Percentiles rank a stretch among this genome's conserved stretches.
phyloP scores from a whole-genome alignment of 768 basidiomycete genomes.

The Trametes coccinea region DNA sequence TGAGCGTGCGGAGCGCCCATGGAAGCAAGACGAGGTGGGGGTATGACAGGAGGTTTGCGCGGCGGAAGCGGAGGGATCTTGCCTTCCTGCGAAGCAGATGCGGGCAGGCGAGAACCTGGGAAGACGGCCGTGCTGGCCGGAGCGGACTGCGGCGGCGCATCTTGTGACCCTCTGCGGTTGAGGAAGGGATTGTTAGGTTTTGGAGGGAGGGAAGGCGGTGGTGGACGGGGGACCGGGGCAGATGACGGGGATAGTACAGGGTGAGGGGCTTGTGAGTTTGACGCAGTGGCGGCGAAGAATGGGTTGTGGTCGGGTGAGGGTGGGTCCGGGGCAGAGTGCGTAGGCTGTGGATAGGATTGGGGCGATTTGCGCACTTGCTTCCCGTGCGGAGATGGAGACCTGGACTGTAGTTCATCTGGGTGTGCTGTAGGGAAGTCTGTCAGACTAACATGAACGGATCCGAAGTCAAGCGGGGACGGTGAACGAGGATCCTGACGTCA shows the following conservation, averaged over 20 bases:
- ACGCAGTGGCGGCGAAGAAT: constrained; percentile 7
- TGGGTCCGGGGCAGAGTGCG: constrained; percentile 8
- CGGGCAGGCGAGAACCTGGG: constrained; percentile 12
- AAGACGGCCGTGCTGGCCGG: constrained; percentile 13
- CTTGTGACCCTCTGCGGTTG: constrained; percentile 28
- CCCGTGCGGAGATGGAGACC: constrained; percentile 8
- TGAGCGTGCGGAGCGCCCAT: constrained; percentile 15
- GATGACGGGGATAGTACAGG: constrained; percentile 11
- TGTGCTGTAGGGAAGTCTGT: constrained; percentile 11
- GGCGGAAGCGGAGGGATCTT: constrained; percentile 51
- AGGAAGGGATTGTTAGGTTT: constrained; percentile 45
- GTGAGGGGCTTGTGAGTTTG: constrained; percentile 1
- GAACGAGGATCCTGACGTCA: constrained; percentile 9
- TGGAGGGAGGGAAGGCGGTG: constrained; percentile 24
- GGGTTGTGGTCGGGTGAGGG: constrained; percentile 22
- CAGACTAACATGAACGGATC: not conserved
- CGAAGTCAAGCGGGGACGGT: not conserved
- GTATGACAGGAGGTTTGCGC: constrained; percentile 43
- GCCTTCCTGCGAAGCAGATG: constrained; percentile 6
- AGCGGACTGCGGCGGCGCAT: constrained; percentile 20
- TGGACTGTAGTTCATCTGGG: constrained; percentile 10
- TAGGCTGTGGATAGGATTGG: constrained; percentile 1
- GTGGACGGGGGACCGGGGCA: constrained; percentile 6
- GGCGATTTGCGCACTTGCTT: not conserved
- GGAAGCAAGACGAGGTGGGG: constrained; percentile 43